Evolutionary conservation across 805 yeast genomes (phyloP), one percentile per base, ranked within the genome.

Genomic region (Teunomyces kruisii): DNA sequence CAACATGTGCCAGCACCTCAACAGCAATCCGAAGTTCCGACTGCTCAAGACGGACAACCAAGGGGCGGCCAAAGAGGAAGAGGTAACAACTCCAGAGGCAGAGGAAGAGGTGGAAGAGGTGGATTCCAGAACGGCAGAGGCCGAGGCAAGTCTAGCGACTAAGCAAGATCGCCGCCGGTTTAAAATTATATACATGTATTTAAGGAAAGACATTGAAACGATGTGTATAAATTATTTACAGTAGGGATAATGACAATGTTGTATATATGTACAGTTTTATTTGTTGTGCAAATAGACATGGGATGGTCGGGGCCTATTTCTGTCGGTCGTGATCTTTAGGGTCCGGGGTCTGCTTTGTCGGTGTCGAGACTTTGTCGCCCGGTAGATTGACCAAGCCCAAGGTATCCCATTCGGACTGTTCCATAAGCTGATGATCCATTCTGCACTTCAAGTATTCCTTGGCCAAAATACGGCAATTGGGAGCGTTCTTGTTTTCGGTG

Each of bases 401-500:
- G n/a, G 70, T 59, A 9, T 68, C 74, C 77, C 76, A 72, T 19
- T 65, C 70, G 5, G 69, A 61, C 40, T 64, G 43, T 6, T 70
- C 75, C 77, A 72, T 72, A 32, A 70, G 55, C 50, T 67, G 67
- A 50, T 89, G 75, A 26, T 88, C 88, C 98, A 92, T 94, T 50
- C 99, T 74, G 61, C 99, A 92, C 31, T 80, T 77, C 43, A 92
- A 68, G 59, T 92, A 92, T 24, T 73, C 76, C 57, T 88, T 88
- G 9, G 98, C 97, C 35, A 91, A 68, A 0, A 83, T 59, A 36
- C 98, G 72, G 64, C 99, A 91, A 63, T 89, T 88, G n/a, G 90
- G 86, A 3, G 97, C 92, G 64, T 92, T 90, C 53, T 84, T 83
- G 47, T 92, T 92, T 45, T 76, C 76, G 12, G 90, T 88, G 27